Evolutionary conservation across 2,329 filamentous ascomycete species (phyloP).

Genomic region (Trichophyton simii): DNA sequence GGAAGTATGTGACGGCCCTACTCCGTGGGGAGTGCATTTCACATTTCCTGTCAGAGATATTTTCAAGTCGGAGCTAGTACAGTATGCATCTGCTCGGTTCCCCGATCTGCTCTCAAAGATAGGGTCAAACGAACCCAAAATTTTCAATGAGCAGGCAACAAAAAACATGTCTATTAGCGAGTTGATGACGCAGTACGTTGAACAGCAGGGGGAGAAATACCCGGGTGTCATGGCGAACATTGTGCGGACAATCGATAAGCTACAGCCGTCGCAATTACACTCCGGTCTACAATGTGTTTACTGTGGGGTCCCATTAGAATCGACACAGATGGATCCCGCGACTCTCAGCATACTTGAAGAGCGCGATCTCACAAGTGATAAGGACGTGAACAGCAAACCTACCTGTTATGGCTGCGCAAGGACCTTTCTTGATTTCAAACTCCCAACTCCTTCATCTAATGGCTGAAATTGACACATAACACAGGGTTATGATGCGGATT

Average conservation of each 20-base stretch:
- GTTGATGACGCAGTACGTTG: conserved; percentile 80
- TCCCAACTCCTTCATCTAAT: neutral
- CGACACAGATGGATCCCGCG: conserved; percentile 43
- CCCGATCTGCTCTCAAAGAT: conserved; percentile 40
- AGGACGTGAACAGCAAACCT: conserved; percentile 35
- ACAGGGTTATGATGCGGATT: neutral
- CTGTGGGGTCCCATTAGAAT: conserved; percentile 56
- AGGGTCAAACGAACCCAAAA: conserved; percentile 28
- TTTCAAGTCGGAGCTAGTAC: conserved; percentile 63
- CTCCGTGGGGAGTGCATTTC: conserved; percentile 46
- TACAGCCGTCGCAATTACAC: conserved; percentile 38
- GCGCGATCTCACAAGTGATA: neutral
- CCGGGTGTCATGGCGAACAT: conserved; percentile 92
- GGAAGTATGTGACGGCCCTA: conserved; percentile 63
- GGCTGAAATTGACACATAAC: neutral
- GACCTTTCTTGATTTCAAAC: conserved; percentile 10
- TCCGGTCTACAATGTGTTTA: conserved; percentile 44
- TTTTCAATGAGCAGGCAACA: conserved; percentile 23
- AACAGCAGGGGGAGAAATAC: conserved; percentile 70
- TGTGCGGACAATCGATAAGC: conserved; percentile 76
- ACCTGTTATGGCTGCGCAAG: conserved; percentile 35
- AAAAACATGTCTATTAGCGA: conserved; percentile 74
- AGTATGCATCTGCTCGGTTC: conserved; percentile 47
- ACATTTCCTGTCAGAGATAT: conserved; percentile 78
- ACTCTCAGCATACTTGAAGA: conserved; percentile 36